phyloP scores from a whole-genome alignment of 441 rosid species.

The Aquilaria agallochum region DNA sequence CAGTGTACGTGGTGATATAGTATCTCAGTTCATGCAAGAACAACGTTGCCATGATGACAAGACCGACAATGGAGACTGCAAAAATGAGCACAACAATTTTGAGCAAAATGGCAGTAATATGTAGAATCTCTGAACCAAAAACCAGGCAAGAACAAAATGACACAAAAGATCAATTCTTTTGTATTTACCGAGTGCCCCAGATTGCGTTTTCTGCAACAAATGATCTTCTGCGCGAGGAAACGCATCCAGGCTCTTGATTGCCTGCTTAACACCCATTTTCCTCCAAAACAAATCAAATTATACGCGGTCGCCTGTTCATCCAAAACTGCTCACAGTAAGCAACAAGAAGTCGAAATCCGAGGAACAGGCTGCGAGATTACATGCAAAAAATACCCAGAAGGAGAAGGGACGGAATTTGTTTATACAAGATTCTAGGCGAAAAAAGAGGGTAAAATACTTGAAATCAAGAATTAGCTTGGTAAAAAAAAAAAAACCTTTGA shows the following conservation, averaged over 20 bases:
- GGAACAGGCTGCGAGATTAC: too few species aligned
- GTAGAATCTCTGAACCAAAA: background rate
- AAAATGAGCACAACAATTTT: slow-evolving; percentile 5
- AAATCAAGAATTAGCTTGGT: too few species aligned
- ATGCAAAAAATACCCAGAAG: too few species aligned
- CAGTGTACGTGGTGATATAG: slow-evolving; percentile 72
- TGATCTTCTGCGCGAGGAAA: slow-evolving; percentile 98
- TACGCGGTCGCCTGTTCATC: background rate
- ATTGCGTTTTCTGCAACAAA: slow-evolving; percentile 86
- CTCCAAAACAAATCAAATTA: background rate
- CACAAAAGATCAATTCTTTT: background rate
- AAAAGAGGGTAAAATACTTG: too few species aligned
- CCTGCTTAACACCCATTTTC: slow-evolving; percentile 83
- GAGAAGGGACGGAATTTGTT: too few species aligned
- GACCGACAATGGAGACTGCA: slow-evolving; percentile 82
- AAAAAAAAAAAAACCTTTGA: too few species aligned
- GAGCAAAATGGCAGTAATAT: background rate
- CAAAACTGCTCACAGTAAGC: too few species aligned
- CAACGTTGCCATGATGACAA: slow-evolving; percentile 78
- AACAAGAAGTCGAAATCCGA: too few species aligned
- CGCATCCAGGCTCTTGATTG: slow-evolving; percentile 78
- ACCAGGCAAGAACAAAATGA: background rate
- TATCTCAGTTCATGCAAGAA: slow-evolving; percentile 89
- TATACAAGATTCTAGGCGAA: too few species aligned
- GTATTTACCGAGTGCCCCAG: slow-evolving; percentile 81